Base-by-base conservation (phyloP, 345 rosid genomes). In the Eucalyptus marginata region DNA sequence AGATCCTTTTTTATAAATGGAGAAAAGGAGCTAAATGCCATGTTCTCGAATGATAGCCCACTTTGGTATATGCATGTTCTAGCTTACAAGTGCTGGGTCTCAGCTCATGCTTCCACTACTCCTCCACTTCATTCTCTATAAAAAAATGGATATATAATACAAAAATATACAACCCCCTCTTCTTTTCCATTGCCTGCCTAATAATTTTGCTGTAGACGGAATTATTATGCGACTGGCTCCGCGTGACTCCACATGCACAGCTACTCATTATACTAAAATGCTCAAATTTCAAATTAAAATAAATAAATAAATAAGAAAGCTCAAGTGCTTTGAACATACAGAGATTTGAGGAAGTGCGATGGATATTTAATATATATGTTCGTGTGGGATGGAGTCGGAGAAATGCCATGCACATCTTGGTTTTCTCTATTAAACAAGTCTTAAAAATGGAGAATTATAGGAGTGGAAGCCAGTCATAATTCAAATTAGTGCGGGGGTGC, bases 161-260 rank as follows among this genome's bases (percentile, higher is more conserved):
- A 22, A n/a, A 79, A 62, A 62, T 11, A 58, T 36, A 12, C 56
- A n/a, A 33, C 10, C 10, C 13, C 36, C 33, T 22, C 52, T 20
- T 18, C 10, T 52, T 66, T 40, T 18, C 40, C 18, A 52, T 40
- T 6, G 83, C 83, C 83, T 40, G 43, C 83, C 83, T 76, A 80
- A 86, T 86, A 51, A 89, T 52, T 86, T 76, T 40, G 36, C 66
- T n/a, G 47, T 83, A 47, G 89, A 80, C 46, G 88, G 89, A 84
- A 36, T 40, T 58, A 40, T 89, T 50, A 50, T 85, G 62, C 88
- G 52, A 89, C 85, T 87, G 87, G 90, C 81, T 87, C 86, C 83
- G 89, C 92, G 89, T 93, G 93, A 91, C 90, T 47, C 50, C 89
- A 89, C 93, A 87, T 92, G 89, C 89, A 71, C 89, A 86, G 54